These are phyloP conservation scores for Firmiana major DNA, from an alignment of 345 rosid species.

Conservation along the genomic window DNA sequence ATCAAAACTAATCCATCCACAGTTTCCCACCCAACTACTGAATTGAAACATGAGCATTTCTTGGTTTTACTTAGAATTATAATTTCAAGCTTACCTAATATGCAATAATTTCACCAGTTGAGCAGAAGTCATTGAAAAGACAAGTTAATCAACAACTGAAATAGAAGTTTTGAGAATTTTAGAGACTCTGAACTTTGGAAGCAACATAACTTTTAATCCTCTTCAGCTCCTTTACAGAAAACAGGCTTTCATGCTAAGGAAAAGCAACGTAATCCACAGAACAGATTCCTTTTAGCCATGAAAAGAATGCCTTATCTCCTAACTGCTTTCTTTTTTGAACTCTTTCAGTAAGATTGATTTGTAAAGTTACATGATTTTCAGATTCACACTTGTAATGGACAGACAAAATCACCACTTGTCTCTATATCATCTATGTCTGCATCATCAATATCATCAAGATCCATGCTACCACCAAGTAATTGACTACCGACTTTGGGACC, in stretches of 20 bases:
- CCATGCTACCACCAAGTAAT: conserved; percentile 63
- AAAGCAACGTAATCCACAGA: not conserved
- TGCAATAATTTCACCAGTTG: too few relatives aligned
- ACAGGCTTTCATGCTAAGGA: not conserved
- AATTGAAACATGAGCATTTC: too few relatives aligned
- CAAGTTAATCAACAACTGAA: not conserved
- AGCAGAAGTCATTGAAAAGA: not conserved
- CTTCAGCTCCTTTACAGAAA: not conserved
- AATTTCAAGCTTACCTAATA: too few relatives aligned
- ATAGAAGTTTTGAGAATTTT: not conserved
- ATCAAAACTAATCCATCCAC: too few relatives aligned
- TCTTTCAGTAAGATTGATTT: not conserved
- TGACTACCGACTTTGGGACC: conserved; percentile 35
- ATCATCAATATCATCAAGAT: conserved; percentile 64
- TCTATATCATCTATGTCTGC: conserved; percentile 43
- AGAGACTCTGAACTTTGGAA: not conserved
- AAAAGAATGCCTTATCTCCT: conserved; percentile 14
- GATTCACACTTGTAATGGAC: conserved; percentile 43
- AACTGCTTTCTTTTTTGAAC: not conserved
- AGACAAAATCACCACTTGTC: conserved; percentile 79
- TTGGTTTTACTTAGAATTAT: too few relatives aligned
- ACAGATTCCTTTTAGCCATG: not conserved
- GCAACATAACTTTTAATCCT: not conserved
- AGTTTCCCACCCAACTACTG: too few relatives aligned
- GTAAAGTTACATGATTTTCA: not conserved